Evolutionary conservation across 2,329 filamentous ascomycete genomes (phyloP).

Genomic region (Colletotrichum graminicola): DNA sequence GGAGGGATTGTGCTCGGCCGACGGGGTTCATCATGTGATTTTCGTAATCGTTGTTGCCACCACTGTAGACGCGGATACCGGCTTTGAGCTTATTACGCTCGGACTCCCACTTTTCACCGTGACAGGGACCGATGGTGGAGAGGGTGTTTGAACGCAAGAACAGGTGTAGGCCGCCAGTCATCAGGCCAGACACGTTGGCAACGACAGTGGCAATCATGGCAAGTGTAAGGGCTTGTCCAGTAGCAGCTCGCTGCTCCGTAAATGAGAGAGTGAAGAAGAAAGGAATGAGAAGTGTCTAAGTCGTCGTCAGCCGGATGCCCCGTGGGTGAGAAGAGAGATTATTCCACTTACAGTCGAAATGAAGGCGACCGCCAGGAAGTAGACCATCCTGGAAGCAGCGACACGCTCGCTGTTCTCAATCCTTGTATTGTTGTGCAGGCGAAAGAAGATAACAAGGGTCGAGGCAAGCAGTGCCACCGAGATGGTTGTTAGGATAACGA

Average conservation of each 20-base stretch:
- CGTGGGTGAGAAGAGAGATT: background rate
- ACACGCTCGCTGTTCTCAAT: constrained; percentile 72
- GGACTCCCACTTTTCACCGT: constrained; percentile 58
- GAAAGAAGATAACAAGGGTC: constrained; percentile 67
- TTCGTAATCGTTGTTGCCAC: constrained; percentile 47
- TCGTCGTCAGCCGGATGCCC: constrained; percentile 46
- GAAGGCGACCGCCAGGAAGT: constrained; percentile 70
- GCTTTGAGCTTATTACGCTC: constrained; percentile 59
- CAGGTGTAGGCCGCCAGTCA: constrained; percentile 74
- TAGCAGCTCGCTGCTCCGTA: constrained; percentile 50
- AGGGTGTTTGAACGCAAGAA: constrained; percentile 74
- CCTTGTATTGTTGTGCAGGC: constrained; percentile 65
- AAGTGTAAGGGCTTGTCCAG: constrained; percentile 60
- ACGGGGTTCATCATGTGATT: constrained; percentile 54
- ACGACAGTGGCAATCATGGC: constrained; percentile 75
- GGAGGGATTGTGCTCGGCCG: constrained; percentile 46
- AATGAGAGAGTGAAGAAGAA: constrained; percentile 72
- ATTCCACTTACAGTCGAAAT: constrained; percentile 65
- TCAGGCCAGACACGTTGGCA: constrained; percentile 73
- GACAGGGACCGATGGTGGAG: constrained; percentile 63
- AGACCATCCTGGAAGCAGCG: constrained; percentile 77
- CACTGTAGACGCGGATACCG: constrained; percentile 58
- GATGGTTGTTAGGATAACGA: constrained; percentile 66
- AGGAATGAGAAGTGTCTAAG: constrained; percentile 69
- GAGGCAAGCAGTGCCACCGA: constrained; percentile 63